Base-by-base conservation (phyloP, 805 yeast genomes). In the Nakazawaea wickerhamii region DNA sequence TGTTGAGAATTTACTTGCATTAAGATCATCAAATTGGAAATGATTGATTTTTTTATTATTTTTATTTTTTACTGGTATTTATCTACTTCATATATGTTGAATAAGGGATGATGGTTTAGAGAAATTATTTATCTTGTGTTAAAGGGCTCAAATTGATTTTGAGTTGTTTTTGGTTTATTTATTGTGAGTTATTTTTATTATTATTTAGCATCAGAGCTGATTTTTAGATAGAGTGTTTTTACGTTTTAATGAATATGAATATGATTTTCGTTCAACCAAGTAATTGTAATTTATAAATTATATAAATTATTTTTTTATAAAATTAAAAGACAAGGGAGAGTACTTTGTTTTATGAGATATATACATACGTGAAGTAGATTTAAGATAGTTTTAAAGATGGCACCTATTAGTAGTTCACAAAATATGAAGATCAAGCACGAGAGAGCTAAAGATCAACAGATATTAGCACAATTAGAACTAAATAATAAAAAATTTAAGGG, bases 1-100 rank as follows among this genome's bases (percentile, higher is more conserved):
- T 31, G 68, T 67, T 15, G 63, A 67, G 38, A 66, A 66, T 54
- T 60, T 68, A 48, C 56, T 70, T 35, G 60, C 70, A 21, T 55
- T 69, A 42, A 63, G 62, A 55, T 46, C 60, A 8, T 68, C 65
- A 4, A 58, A 58, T 43, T 64, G 68, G 68, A 55, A 52, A 38
- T 50, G 48, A 36, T 13, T 10, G 22, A 17, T 32, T 33, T 20
- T 13, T 33, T 21, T 18, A 13, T 10, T 31, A 21, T 31, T 31
- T 2, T 30, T n/a, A 11, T 32, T 32, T 18, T 32, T 32, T 32
- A 18, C n/a, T n/a, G n/a, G n/a, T n/a, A 27, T 27, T 4, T 27
- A 27, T 27, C 13, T 27, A 27, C 23, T 32, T 18, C 25, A 19
- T 32, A 15, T 32, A 19, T 32, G 10, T 19, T n/a, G 14, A 13